These are phyloP conservation scores for Yarrowia keelungensis DNA, from an alignment of 805 yeast species.

Conservation along the genomic window DNA sequence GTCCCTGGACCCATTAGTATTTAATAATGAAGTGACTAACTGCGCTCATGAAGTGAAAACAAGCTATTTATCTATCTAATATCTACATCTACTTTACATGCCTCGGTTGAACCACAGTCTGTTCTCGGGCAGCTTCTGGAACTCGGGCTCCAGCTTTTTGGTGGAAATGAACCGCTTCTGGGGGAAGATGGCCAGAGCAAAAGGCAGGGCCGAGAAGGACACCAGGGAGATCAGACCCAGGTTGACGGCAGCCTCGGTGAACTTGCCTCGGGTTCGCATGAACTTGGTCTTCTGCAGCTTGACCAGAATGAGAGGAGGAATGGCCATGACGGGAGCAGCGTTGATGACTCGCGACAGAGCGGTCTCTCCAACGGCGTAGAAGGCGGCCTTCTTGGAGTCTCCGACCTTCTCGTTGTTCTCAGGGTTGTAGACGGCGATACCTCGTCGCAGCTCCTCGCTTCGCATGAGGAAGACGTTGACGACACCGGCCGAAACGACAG, in stretches of 20 bases:
- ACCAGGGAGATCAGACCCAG: constrained; percentile 86
- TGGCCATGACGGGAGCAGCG: constrained; percentile 96
- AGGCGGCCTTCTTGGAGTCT: constrained; percentile 83
- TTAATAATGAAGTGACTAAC: not conserved
- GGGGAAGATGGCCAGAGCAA: constrained; percentile 95
- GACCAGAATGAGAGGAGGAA: constrained; percentile 88
- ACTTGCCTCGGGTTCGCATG: constrained; percentile 70
- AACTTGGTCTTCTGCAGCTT: constrained; percentile 69
- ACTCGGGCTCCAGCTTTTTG: constrained; percentile 65
- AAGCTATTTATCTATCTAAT: constrained; percentile 4
- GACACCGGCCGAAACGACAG: constrained; percentile 96
- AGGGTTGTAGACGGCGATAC: constrained; percentile 53
- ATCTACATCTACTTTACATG: constrained; percentile 56
- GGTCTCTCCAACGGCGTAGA: constrained; percentile 94
- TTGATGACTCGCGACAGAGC: constrained; percentile 93
- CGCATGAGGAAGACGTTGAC: constrained; percentile 97
- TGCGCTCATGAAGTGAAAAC: no score
- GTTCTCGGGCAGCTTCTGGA: constrained; percentile 64
- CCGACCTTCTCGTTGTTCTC: constrained; percentile 58
- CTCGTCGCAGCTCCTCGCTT: constrained; percentile 82
- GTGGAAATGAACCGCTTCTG: constrained; percentile 74
- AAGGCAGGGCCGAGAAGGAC: constrained; percentile 86
- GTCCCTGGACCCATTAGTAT: constrained; percentile 32
- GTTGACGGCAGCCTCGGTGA: constrained; percentile 73
- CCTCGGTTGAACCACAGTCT: constrained; percentile 92